Evolutionary conservation across 306 rosid genomes (phyloP).

Genomic region (Oemleria cerasiformis): DNA sequence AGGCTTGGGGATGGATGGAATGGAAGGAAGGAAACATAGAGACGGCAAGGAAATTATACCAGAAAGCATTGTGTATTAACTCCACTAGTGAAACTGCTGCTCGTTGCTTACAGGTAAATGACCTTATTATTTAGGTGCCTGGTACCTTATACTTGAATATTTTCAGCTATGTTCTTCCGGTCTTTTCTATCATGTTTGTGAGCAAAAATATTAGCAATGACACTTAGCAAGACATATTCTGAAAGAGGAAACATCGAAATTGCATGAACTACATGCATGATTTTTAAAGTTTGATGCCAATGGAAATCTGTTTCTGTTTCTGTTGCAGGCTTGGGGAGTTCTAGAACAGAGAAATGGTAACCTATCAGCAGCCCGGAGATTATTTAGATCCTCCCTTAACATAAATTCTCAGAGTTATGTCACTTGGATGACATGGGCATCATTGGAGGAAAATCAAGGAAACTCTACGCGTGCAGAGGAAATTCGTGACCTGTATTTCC

Average conservation of each 20-base stretch:
- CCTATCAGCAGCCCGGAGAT: constrained; percentile 71
- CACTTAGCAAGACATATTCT: background rate
- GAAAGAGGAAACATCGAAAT: background rate
- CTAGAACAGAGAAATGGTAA: constrained; percentile 83
- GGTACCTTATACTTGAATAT: background rate
- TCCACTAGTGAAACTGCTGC: constrained; percentile 79
- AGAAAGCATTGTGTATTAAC: constrained; percentile 59
- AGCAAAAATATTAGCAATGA: background rate
- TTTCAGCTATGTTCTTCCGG: background rate
- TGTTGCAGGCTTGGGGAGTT: constrained; percentile 95
- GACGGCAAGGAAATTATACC: constrained; percentile 78
- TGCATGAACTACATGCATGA: background rate
- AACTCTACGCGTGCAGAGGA: constrained; percentile 87
- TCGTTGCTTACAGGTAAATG: constrained; percentile 90
- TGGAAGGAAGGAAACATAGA: constrained; percentile 92
- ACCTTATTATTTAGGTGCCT: background rate
- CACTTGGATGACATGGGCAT: constrained; percentile 99
- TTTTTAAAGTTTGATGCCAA: background rate
- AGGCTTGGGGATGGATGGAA: constrained; percentile 99
- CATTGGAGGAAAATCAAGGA: constrained; percentile 91
- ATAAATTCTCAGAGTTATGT: constrained; percentile 89
- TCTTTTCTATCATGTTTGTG: background rate
- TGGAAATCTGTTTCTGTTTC: constrained; percentile 9
- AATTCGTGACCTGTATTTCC: constrained; percentile 84
- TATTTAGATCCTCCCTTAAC: constrained; percentile 75